Base-by-base conservation (phyloP, 768 basidiomycete genomes). In the Boletus tylopilopsis region DNA sequence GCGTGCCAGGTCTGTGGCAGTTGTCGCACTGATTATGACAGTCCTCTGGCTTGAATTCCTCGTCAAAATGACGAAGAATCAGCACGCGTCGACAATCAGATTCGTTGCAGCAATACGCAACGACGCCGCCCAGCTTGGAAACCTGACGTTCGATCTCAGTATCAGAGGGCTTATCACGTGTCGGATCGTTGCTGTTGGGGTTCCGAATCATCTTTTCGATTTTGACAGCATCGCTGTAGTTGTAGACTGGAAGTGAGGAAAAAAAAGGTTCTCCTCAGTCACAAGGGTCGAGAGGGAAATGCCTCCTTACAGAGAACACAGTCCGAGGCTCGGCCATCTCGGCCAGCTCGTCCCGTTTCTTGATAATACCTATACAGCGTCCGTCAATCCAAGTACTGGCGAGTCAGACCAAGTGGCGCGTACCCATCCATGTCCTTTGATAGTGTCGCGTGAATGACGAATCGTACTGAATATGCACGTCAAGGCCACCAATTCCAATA, bases 321-420 rank as follows among this genome's bases (percentile, higher is more conserved):
- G 43, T 87, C 82, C 0, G 96, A 85, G 2, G 81, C 78, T 57
- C 78, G 66, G 5, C 91, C 92, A 62, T 99, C 96, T 50, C 96
- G 81, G 6, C 96, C 96, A 16, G 94, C 96, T 49, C 96, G 83
- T 6, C 96, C 96, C 0, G 95, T 98, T 71, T 99, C 96, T 71
- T 98, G 93, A 60, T 93, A 94, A 61, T 90, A 90, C 2, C 88
- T 90, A 24, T 90, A 24, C 30, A 45, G 24, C 12, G 27, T 37
- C 25, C 10, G 42, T 49, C 36, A 59, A 49, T 45, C 7, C n/a
- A 18, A 39, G 47, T 40, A 21, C 6, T 2, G 12, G 19, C 21
- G n/a, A 15, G 35, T 37, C 45, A 19, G 36, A 34, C 30, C 38
- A 24, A 42, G 18, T 39, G 16, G 53, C 29, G 62, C 76, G 49